These are phyloP conservation scores for Cardamine resedifolia DNA, from an alignment of 345 rosid genomes.

Conservation along the genomic window DNA sequence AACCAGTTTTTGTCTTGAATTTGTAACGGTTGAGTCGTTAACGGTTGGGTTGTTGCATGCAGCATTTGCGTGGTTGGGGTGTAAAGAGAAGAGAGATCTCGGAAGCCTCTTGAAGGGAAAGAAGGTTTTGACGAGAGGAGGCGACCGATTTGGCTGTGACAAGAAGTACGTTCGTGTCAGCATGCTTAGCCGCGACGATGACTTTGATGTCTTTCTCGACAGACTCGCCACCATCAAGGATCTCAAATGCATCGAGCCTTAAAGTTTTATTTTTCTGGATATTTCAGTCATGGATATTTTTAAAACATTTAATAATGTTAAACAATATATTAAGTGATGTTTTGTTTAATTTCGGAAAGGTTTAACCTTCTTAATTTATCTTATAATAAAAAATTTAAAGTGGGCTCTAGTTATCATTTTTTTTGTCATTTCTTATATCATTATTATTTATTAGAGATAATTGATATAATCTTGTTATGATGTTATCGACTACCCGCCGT, in stretches of 20 bases:
- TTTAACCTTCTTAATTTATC: neutral
- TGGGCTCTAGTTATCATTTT: neutral
- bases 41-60: neutral
- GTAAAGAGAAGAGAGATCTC: conserved; percentile 50
- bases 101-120: conserved; percentile 44
- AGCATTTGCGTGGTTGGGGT: conserved; percentile 84
- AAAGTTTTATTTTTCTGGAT: neutral
- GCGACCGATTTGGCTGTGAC: conserved; percentile 51
- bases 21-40: neutral
- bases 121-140: conserved; percentile 56
- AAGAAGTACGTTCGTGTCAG: conserved; percentile 52
- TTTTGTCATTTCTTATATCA: too few relatives aligned
- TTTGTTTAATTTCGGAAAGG: neutral
- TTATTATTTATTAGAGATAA: too few relatives aligned
- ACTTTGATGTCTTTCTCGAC: conserved; percentile 51
- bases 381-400: neutral
- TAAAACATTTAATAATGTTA: neutral
- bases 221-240: conserved; percentile 47
- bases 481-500: too few relatives aligned
- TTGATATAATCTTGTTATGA: too few relatives aligned
- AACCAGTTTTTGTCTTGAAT: neutral
- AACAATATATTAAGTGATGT: neutral
- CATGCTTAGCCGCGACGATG: conserved; percentile 57
- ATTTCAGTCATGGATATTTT: neutral
- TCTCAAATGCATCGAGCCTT: conserved; percentile 25